A percentile compares a stretch with the other conserved stretches of the same genome.
These are phyloP conservation scores for Cladophialophora exuberans DNA, from an alignment of 2,329 filamentous ascomycete species.

Conservation along the genomic window DNA sequence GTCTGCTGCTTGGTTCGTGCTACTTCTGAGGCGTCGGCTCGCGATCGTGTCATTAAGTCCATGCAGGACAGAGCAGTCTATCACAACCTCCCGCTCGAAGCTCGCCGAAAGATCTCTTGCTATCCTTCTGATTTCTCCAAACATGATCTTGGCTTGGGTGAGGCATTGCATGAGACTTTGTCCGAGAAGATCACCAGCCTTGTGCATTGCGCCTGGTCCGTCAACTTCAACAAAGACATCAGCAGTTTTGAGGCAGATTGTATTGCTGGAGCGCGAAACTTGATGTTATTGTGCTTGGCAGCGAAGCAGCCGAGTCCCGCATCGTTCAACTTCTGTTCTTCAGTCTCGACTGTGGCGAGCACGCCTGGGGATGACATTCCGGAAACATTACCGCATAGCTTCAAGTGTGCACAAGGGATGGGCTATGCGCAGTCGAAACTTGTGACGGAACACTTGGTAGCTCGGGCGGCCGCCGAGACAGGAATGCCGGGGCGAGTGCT, in stretches of 20 bases:
- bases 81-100: conserved; percentile 7
- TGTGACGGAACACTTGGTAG: conserved; percentile 59
- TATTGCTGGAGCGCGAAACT: conserved; percentile 22
- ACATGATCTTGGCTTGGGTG: conserved; percentile 52
- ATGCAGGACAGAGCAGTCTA: conserved; percentile 38
- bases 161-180: conserved; percentile 46
- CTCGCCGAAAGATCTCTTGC: conserved; percentile 48
- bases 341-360: conserved; percentile 45
- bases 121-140: conserved; percentile 53
- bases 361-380: conserved; percentile 13
- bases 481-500: conserved; percentile 45
- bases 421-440: conserved; percentile 63
- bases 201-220: conserved; percentile 67
- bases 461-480: conserved; percentile 28
- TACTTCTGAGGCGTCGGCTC: conserved; percentile 45
- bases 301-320: conserved; percentile 38
- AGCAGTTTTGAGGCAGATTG: conserved; percentile 58
- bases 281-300: conserved; percentile 43
- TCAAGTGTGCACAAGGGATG: conserved; percentile 36
- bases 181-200: conserved; percentile 53
- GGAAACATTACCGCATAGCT: conserved; percentile 19
- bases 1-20: conserved; percentile 65
- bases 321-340: conserved; percentile 57
- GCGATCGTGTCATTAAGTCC: conserved; percentile 49
- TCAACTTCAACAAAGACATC: conserved; percentile 65